A percentile compares a stretch with the other conserved stretches of the same genome.
Conservation (phyloP, 495 filamentous ascomycete genomes). For the Letharia lupina region DNA sequence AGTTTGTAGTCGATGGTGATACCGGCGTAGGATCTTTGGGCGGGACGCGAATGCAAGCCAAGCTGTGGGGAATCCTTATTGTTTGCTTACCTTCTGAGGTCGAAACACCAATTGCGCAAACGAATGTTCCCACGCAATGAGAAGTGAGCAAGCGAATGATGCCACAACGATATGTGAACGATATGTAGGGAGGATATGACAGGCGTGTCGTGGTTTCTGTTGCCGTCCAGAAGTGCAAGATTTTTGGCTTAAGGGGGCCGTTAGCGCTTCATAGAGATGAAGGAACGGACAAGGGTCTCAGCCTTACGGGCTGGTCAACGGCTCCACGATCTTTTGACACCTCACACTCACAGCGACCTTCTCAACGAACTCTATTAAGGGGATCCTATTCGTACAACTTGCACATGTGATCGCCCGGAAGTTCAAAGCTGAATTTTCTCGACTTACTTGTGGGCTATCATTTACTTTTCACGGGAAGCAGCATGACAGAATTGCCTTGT, state of each 20-base stretch:
- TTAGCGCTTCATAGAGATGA: background rate
- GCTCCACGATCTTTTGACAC: conserved; percentile 2
- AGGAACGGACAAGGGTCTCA: background rate
- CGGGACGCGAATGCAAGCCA: conserved; percentile 2
- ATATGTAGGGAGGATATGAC: background rate
- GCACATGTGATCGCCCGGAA: background rate
- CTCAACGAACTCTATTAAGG: background rate
- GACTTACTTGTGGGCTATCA: background rate
- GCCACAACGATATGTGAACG: background rate
- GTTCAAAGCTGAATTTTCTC: background rate
- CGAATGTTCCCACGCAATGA: background rate
- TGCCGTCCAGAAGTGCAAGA: background rate
- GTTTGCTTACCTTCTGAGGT: background rate
- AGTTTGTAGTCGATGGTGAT: background rate
- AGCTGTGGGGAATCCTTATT: background rate
- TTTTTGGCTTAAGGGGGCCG: background rate
- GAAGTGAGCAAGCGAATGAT: background rate
- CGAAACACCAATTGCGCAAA: background rate
- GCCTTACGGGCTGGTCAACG: background rate
- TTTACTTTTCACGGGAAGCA: background rate
- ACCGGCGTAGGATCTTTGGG: background rate
- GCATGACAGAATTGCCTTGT: background rate
- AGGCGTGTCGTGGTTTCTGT: background rate
- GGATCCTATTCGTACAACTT: background rate
- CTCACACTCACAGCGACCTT: background rate